A percentile compares a stretch with the other conserved stretches of the same genome.
phyloP scores from a whole-genome alignment of 2,329 filamentous ascomycete genomes.

The Sclerotiophoma versabilis region DNA sequence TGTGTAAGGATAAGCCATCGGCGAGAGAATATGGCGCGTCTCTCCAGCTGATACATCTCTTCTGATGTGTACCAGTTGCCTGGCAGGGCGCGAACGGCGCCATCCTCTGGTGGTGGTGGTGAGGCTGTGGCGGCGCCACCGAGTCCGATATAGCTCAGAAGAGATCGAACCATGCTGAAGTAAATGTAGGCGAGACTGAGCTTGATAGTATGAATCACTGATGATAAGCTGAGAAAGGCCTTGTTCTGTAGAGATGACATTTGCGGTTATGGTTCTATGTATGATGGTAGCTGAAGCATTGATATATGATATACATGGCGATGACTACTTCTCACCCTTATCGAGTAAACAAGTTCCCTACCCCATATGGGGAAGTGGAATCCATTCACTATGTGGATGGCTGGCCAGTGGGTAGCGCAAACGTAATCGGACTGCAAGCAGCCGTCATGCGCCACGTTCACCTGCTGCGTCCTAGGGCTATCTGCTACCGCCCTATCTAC shows the following conservation, averaged over 20 bases:
- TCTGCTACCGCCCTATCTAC: conserved; percentile 20
- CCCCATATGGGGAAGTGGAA: conserved; percentile 39
- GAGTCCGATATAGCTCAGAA: conserved; percentile 39
- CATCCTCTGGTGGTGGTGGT: conserved; percentile 24
- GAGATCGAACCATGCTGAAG: conserved; percentile 33
- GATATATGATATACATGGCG: conserved; percentile 29
- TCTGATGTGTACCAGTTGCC: conserved; percentile 51
- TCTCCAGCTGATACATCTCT: conserved; percentile 57
- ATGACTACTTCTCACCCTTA: conserved; percentile 30
- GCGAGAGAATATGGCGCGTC: conserved; percentile 60
- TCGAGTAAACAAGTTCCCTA: conserved; percentile 33
- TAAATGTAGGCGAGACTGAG: conserved; percentile 13
- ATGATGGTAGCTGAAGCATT: conserved; percentile 15
- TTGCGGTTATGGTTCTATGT: conserved; percentile 2
- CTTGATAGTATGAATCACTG: conserved; percentile 14
- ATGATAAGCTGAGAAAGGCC: conserved; percentile 14
- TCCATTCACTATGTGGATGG: conserved; percentile 29
- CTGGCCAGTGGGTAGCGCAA: conserved; percentile 31
- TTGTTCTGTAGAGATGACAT: conserved; percentile 18
- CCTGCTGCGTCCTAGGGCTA: conserved; percentile 12
- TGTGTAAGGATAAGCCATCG: conserved; percentile 65
- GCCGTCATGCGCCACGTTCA: conserved; percentile 31
- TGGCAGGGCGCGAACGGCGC: conserved; percentile 52
- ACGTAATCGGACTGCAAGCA: conserved; percentile 36
- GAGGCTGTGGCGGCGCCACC: conserved; percentile 22